Percentiles rank a stretch among this genome's conserved stretches.
Conservation (phyloP, 1,284 basidiomycete genomes). For the Microbotryomycetes sp. region DNA sequence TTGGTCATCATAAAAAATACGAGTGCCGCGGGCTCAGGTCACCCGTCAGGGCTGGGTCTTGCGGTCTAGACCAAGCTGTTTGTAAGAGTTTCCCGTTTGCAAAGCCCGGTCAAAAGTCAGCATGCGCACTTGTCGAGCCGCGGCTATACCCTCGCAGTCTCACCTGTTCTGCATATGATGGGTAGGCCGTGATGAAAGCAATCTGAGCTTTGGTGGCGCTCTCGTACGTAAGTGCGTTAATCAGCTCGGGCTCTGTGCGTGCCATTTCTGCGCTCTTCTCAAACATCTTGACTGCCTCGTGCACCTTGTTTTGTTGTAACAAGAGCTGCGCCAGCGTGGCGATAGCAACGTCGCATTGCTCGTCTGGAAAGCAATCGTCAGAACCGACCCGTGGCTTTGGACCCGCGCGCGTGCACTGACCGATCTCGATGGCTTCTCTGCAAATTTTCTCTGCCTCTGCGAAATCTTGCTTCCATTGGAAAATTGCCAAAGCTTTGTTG, state of each 20-base stretch:
- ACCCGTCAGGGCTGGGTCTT: background rate
- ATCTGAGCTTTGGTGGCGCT: conserved; percentile 71
- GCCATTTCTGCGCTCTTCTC: conserved; percentile 76
- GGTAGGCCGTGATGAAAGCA: conserved; percentile 54
- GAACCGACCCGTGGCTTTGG: background rate
- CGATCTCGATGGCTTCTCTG: conserved; percentile 75
- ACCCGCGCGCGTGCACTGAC: background rate
- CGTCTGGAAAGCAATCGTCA: conserved; percentile 41
- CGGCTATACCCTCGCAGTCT: no score
- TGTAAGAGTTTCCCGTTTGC: no score
- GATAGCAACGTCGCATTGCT: conserved; percentile 93
- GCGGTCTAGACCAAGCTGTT: background rate
- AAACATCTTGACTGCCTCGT: conserved; percentile 81
- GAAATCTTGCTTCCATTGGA: conserved; percentile 93
- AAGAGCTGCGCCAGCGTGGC: conserved; percentile 90
- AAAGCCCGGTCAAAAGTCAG: no score
- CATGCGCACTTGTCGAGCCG: no score
- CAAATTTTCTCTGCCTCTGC: conserved; percentile 75
- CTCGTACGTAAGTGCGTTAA: conserved; percentile 81
- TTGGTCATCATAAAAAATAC: no score
- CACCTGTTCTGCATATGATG: conserved; percentile 9
- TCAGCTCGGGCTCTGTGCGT: conserved; percentile 81
- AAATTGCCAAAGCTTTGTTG: conserved; percentile 93
- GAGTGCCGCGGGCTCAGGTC: no score
- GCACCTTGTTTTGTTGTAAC: conserved; percentile 84